A percentile compares a stretch with the other conserved stretches of the same genome.
These are phyloP conservation scores for Trichophyton benhamiae DNA, from an alignment of 2,329 filamentous ascomycete genomes.

Conservation along the genomic window DNA sequence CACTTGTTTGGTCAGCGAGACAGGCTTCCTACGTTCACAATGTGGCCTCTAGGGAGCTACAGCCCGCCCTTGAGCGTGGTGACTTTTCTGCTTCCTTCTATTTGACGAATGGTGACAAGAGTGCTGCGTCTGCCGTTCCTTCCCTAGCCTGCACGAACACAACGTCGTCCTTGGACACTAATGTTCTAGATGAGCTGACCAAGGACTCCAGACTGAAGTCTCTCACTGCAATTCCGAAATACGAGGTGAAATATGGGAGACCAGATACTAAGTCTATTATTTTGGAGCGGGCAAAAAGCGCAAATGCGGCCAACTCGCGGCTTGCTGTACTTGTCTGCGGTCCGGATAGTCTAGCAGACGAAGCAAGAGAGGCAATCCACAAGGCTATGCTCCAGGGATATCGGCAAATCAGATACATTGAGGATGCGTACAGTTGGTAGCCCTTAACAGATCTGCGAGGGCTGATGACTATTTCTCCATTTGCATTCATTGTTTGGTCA, in stretches of 20 bases:
- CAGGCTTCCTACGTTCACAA: conserved; percentile 16
- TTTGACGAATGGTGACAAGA: conserved; percentile 6
- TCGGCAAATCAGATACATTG: conserved; percentile 31
- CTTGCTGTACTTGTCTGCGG: conserved; percentile 32
- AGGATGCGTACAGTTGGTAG: conserved; percentile 33
- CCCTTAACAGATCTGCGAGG: neutral
- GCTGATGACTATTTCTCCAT: no score
- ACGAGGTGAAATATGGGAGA: conserved; percentile 4
- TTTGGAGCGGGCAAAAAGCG: neutral
- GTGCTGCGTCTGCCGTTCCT: neutral
- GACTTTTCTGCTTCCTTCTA: conserved; percentile 13
- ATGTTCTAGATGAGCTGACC: neutral
- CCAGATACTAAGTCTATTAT: conserved; percentile 6
- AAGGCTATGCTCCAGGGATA: conserved; percentile 20
- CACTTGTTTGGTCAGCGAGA: conserved; percentile 17
- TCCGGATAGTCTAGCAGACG: conserved; percentile 33
- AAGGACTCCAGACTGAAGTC: neutral
- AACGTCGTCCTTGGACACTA: conserved; percentile 8
- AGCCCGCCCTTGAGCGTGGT: conserved; percentile 7
- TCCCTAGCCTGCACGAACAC: neutral
- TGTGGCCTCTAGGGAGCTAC: conserved; percentile 12
- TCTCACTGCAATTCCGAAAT: neutral
- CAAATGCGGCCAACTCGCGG: conserved; percentile 4
- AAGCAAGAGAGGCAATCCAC: conserved; percentile 28
- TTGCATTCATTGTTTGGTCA: no score